Evolutionary conservation across 805 yeast genomes (phyloP), one percentile per base, ranked within the genome.

Genomic region (Kazachstania kunashirensis): DNA sequence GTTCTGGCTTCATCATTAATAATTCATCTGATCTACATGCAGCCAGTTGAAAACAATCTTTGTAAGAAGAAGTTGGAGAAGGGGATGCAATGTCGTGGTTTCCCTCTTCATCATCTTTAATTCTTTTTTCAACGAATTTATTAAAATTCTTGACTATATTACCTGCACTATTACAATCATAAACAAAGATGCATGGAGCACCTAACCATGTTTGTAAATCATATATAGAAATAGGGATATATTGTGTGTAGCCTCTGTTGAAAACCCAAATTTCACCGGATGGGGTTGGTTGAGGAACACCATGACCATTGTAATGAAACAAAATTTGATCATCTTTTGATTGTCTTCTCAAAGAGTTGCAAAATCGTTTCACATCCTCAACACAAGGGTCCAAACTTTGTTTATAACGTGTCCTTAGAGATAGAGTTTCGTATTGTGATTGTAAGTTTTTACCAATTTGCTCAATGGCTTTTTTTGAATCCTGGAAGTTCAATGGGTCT

Each of bases 261-360:
- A 92, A 92, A 9, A 92, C 97, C 98, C 98, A 92, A 19, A 92
- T 84, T 54, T 92, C 98, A 17, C 98, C 98, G 31, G 88, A 76
- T 24, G 85, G 77, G 0, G 98, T 92, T 0, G 98, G 97, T 50
- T 85, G 85, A 0, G 98, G 98, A 2, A 92, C 98, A 17, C 98
- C 98, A 55, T 92, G 98, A 6, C 98, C 98, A 50, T 92, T 92
- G 57, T 92, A 92, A 57, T 92, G 97, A 57, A 92, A 89, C 37
- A 92, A 58, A 8, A 89, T 82, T 41, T 98, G 69, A 55, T 89
- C 97, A 43, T 89, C 96, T 52, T 88, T 84, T 2, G 96, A 94
- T 40, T 82, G 81, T 38, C 96, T 70, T 47, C 98, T 68, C 41
- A 92, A 63, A 0, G 94, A 82, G 47, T 84, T 81, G 57, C 96